Percentiles rank a stretch among this genome's conserved stretches.
Conservation (phyloP, 805 yeast species). For the Ogataea minuta region DNA sequence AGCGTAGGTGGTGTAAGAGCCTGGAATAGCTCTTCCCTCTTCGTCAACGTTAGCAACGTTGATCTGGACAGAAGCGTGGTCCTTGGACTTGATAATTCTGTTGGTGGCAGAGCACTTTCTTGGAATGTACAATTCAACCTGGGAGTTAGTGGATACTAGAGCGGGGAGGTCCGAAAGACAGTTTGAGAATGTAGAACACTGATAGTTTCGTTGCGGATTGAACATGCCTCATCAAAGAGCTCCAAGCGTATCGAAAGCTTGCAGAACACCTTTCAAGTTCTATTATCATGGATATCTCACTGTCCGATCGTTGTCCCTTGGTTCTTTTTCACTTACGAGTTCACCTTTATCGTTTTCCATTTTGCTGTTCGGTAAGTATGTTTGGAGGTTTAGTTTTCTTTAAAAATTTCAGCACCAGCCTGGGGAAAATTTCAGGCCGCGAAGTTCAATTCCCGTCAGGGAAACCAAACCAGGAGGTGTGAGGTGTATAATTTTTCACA, state of each 20-base stretch:
- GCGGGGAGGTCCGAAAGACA: too few species aligned
- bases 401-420: slow-evolving; percentile 11
- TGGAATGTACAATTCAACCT: slow-evolving; percentile 99
- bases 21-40: slow-evolving; percentile 92
- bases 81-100: slow-evolving; percentile 99
- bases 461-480: slow-evolving; percentile 7
- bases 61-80: slow-evolving; percentile 98
- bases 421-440: slow-evolving; percentile 10
- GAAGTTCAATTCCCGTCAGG: slow-evolving; percentile 1
- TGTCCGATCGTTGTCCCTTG: background rate
- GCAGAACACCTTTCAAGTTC: too few species aligned
- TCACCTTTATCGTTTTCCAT: slow-evolving; percentile 99
- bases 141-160: slow-evolving; percentile 9
- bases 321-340: slow-evolving; percentile 69
- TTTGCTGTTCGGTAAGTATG: slow-evolving; percentile 40
- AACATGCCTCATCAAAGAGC: too few species aligned
- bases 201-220: too few species aligned
- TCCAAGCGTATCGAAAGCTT: too few species aligned
- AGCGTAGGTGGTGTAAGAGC: slow-evolving; percentile 91
- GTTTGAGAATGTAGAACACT: too few species aligned
- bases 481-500: slow-evolving; percentile 18
- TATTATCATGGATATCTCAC: too few species aligned
- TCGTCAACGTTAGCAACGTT: slow-evolving; percentile 98
- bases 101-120: slow-evolving; percentile 99
- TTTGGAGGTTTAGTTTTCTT: slow-evolving; percentile 12